Conservation (phyloP, 2,329 filamentous ascomycete species). For the Sporothrix mexicana region DNA sequence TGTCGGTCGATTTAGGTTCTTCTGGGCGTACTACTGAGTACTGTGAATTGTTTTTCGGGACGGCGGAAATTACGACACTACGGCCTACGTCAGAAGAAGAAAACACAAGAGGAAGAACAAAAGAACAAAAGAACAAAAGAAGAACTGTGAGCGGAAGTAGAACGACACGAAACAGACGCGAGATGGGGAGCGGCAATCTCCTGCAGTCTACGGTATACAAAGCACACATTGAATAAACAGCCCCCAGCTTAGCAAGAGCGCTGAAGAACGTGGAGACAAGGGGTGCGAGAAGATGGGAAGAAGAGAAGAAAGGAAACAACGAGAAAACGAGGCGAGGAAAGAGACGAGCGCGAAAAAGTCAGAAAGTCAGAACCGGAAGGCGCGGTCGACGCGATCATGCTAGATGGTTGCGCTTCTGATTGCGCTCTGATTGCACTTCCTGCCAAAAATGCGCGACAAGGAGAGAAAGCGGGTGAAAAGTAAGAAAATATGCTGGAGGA, state of each 20-base stretch:
- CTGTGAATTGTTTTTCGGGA: not conserved
- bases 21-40: not conserved
- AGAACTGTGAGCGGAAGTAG: not conserved
- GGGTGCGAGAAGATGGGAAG: not conserved
- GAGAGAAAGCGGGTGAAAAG: too few relatives aligned
- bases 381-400: not conserved
- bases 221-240: too few relatives aligned
- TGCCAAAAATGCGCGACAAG: too few relatives aligned
- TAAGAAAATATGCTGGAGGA: too few relatives aligned
- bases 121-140: not conserved
- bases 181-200: not conserved
- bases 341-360: too few relatives aligned
- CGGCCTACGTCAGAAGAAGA: not conserved
- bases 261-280: not conserved
- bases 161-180: constrained; percentile 10
- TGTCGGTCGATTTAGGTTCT: not conserved
- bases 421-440: too few relatives aligned
- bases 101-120: not conserved
- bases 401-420: too few relatives aligned
- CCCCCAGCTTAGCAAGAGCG: not conserved
- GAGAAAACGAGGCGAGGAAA: too few relatives aligned
- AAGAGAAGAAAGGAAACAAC: too few relatives aligned
- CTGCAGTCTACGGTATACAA: too few relatives aligned
- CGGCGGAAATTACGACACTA: constrained; percentile 25
- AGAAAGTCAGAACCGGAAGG: not conserved